phyloP scores from a whole-genome alignment of 345 rosid species.

The Litchi chinensis region DNA sequence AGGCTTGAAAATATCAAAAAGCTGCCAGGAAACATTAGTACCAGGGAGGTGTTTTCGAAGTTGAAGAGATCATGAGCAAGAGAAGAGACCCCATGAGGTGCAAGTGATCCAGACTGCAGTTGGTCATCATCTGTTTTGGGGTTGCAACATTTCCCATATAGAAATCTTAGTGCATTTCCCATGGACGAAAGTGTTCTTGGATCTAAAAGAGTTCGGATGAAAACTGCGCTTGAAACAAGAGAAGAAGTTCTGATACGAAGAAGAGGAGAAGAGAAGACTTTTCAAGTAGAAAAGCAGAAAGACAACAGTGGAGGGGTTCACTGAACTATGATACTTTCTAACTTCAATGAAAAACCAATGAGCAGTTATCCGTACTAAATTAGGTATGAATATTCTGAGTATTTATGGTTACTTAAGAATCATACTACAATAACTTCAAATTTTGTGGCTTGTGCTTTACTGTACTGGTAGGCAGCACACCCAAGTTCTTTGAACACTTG shows the following conservation, averaged over 20 bases:
- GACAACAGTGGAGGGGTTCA: background rate
- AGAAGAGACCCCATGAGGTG: constrained; percentile 63
- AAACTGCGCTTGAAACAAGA: background rate
- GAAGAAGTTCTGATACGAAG: background rate
- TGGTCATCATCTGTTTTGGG: constrained; percentile 38
- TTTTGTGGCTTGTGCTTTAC: no score
- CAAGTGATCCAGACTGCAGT: constrained; percentile 32
- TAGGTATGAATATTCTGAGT: no score
- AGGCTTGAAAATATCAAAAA: background rate
- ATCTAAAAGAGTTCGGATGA: background rate
- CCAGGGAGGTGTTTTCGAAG: constrained; percentile 84
- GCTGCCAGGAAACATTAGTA: constrained; percentile 7
- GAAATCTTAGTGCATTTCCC: constrained; percentile 61
- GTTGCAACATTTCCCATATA: constrained; percentile 47
- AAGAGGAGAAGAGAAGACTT: background rate
- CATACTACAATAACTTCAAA: no score
- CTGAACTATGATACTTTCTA: background rate
- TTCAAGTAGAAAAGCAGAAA: background rate
- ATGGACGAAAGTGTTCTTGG: constrained; percentile 16
- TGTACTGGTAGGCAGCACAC: no score
- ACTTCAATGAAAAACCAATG: no score
- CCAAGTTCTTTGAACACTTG: no score
- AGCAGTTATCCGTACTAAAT: no score
- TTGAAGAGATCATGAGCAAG: constrained; percentile 70
- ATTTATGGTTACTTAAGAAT: no score